These are phyloP conservation scores for Phaeolepiota aurea DNA, from an alignment of 768 basidiomycete genomes.

Conservation along the genomic window DNA sequence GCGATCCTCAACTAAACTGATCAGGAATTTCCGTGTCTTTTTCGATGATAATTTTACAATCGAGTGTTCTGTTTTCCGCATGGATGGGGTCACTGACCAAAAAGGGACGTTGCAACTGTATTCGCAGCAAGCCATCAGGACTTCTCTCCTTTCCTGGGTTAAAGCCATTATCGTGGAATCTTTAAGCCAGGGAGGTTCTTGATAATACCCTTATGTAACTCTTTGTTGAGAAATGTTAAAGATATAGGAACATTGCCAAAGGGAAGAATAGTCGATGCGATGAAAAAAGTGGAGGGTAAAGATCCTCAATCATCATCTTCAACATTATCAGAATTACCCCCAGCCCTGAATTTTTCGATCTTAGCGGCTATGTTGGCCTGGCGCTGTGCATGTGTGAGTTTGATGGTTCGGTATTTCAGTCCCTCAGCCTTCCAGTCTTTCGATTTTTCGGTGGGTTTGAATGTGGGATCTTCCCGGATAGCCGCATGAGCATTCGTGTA, in stretches of 20 bases:
- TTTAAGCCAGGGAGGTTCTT: too few relatives aligned
- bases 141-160: constrained; percentile 46
- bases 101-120: constrained; percentile 34
- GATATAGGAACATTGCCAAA: constrained; percentile 1
- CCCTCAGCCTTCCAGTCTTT: constrained; percentile 88
- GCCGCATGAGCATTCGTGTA: constrained; percentile 89
- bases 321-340: constrained; percentile 41
- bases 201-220: too few relatives aligned
- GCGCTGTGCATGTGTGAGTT: constrained; percentile 72
- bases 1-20: too few relatives aligned
- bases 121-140: constrained; percentile 22
- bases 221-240: too few relatives aligned
- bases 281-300: not conserved
- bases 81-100: constrained; percentile 32
- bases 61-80: constrained; percentile 48
- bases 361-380: constrained; percentile 74
- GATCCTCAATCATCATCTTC: constrained; percentile 54
- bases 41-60: constrained; percentile 43
- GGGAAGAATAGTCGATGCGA: not conserved
- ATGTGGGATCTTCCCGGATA: constrained; percentile 90
- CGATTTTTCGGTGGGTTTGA: constrained; percentile 84
- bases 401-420: constrained; percentile 58
- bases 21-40: constrained; percentile 56
- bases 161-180: constrained; percentile 35
- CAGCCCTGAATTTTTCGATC: constrained; percentile 84